Base-by-base conservation (phyloP, 1,139 yeast genomes). In the Candida glucosophila region DNA sequence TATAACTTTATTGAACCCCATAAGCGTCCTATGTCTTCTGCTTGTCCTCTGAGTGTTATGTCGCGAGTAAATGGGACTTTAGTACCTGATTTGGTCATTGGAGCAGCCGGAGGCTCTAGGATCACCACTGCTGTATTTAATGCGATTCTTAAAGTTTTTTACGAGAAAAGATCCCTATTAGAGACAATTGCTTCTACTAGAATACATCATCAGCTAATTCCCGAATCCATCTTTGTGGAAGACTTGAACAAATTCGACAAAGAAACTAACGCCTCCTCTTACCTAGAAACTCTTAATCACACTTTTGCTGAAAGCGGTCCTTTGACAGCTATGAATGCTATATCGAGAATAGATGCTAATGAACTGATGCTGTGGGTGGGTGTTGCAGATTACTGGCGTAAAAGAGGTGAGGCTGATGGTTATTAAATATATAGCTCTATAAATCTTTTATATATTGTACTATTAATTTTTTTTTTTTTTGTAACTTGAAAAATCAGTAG, bases 71-170 rank as follows among this genome's bases (percentile, higher is more conserved):
- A 73, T 33, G 43, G 39, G 8, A 49, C 55, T 34, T 54, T 69
- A 40, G 31, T 28, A 10, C 74, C 82, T 0, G 85, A 79, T 39
- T 47, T 83, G 23, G 69, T 80, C 3, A 67, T 88, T 34, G 97
- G 97, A 1, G 93, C 95, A 0, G 92, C 97, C 1, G 97, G 98
- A 6, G 97, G 97, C 0, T 79, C 93, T 10, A 62, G 93, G 32
- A 90, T 90, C 28, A 66, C 81, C n/a, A 83, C 95, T 0, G 73
- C 94, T 1, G 72, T 88, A 3, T 65, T 88, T 30, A 92, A 86
- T 44, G 88, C 90, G 0, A 69, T 90, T 16, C 63, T 81, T 2
- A 58, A 95, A 30, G 55, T 62, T 4, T 73, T 77, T 36, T 72
- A 71, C 46, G 68, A 73, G 41, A 52, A 67, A 3, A 46, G 70